Base-by-base conservation (phyloP, 1,284 basidiomycete genomes). In the Puccinia polysora region DNA sequence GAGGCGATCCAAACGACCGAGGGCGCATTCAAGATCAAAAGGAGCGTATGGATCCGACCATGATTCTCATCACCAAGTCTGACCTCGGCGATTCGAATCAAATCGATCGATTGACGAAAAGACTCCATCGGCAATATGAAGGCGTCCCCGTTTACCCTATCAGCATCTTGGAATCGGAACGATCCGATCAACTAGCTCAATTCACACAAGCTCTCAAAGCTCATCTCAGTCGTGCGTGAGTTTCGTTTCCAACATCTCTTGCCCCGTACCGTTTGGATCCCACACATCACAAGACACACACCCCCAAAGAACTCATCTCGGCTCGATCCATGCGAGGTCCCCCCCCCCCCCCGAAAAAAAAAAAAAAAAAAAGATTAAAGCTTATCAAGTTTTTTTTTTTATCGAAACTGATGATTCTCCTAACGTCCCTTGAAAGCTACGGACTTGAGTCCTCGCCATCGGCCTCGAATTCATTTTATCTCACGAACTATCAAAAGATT, bases 31-130 rank as follows among this genome's bases (percentile, higher is more conserved):
- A n/a, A n/a, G 8, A n/a, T 55, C 25, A 14, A 55, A 10, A 20
- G 25, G 4, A 5, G 18, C 18, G 15, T 14, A 5, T n/a, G n/a
- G 5, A 18, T 15, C 65, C 65, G 8, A 56, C 52, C 7, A 56
- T 68, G 55, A 43, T 68, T 18, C 25, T 68, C 4, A 20, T 68
- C 7, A 59, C 65, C 20, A 68, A 68, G 43, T 58, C 65, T 2
- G 65, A 68, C 53, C 53, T 68, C 4, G 30, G 10, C 7, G 34
- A 56, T 45, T 34, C 25, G 8, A 38, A n/a, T 23, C 53, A 58
- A n/a, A 25, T 68, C 12, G 43, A 58, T 18, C 8, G 15, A 20
- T 15, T 47, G 2, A 32, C 58, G 18, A 34, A 58, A 30, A 68
- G 20, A 23, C 43, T 45, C 43, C n/a, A 23, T 5, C 8, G 7